Base-by-base conservation (phyloP, 1,284 basidiomycete genomes). In the Ustilago sp. region DNA sequence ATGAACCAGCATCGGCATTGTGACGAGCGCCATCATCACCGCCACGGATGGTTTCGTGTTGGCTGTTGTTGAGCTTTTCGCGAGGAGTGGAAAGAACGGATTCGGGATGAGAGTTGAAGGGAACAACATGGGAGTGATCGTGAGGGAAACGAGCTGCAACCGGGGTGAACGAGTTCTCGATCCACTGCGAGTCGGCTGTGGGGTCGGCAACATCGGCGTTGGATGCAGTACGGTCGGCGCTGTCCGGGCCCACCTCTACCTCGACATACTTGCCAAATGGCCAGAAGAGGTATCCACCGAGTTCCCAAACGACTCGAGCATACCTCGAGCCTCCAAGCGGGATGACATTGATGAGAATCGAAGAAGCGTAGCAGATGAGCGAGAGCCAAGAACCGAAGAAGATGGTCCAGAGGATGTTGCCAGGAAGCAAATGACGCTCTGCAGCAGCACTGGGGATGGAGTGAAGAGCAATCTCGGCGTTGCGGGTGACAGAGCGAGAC, bases 231-330 rank as follows among this genome's bases (percentile, higher is more conserved):
- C 82, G 80, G 23, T 85, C 77, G 19, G 70, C 76, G 35, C 76
- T 80, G 48, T 71, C 60, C 19, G 81, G 73, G 59, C 77, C 70
- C 63, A 92, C 77, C 47, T 86, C 84, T 6, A 95, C 94, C 86
- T 98, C 95, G 65, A 99, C 94, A 84, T 98, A 99, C 87, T 98
- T 98, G 94, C 86, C 96, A 86, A 99, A 99, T 1, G 97, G 97
- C 97, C 97, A 99, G 39, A 92, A 90, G 64, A 99, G 90, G 86
- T 99, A 99, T 91, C 94, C 96, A 1, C 93, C 95, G 12, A 99
- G 88, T 28, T 96, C 97, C 82, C 92, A 94, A 2, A 97, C 88
- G 23, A 98, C 90, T n/a, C 90, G 90, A 3, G 94, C 91, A 84
- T 98, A 99, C 51, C 91, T 91, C 62, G 89, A 90, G 19, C 94